Conservation (phyloP, 768 basidiomycete genomes). For the Coprinellus micaceus region DNA sequence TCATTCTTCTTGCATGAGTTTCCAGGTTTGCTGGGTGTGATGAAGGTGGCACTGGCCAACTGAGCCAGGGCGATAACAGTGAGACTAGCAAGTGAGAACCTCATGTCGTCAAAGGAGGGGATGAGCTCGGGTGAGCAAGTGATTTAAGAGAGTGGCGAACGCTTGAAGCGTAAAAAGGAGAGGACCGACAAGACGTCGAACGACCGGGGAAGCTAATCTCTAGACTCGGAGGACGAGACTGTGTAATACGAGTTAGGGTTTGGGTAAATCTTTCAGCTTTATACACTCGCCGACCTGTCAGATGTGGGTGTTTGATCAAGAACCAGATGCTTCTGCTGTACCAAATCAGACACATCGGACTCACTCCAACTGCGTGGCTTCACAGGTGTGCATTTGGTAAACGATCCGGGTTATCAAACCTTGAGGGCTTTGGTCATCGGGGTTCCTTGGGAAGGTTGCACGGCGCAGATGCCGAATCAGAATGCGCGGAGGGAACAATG, state of each 20-base stretch:
- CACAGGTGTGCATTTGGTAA: neutral
- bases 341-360: neutral
- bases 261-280: neutral
- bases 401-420: neutral
- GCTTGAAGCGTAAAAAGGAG: conserved; percentile 8
- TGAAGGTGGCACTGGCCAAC: conserved; percentile 1
- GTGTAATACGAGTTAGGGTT: neutral
- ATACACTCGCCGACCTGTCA: conserved; percentile 5
- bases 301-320: neutral
- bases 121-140: neutral
- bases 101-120: conserved; percentile 5
- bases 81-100: conserved; percentile 2
- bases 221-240: neutral
- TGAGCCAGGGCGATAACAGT: conserved; percentile 7
- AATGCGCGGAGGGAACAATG: no score
- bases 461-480: neutral
- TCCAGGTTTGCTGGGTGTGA: neutral
- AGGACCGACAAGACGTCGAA: neutral
- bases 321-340: neutral
- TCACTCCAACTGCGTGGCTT: neutral
- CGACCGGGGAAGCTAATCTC: neutral
- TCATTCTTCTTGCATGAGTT: conserved; percentile 25
- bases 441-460: neutral
- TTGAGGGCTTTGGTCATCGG: neutral
- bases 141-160: conserved; percentile 1